A percentile compares a stretch with the other conserved stretches of the same genome.
phyloP scores from a whole-genome alignment of 495 filamentous ascomycete species.

The Penicillium paradoxum region DNA sequence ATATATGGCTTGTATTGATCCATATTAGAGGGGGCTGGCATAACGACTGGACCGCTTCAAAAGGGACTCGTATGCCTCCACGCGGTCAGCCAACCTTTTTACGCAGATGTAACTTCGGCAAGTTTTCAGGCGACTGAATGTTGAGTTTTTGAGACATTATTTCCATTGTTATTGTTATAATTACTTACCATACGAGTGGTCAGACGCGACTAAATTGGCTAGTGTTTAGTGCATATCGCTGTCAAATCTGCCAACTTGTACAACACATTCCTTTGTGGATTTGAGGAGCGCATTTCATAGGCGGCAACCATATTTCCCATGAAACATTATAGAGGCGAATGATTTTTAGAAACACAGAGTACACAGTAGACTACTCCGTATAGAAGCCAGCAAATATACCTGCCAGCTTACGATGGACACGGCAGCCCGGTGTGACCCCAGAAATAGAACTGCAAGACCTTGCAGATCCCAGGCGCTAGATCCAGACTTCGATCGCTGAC shows the following conservation, averaged over 20 bases:
- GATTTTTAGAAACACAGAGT: background rate
- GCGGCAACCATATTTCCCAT: no score
- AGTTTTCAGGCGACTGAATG: background rate
- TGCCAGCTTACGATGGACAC: conserved; percentile 16
- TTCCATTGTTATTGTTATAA: background rate
- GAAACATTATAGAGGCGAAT: background rate
- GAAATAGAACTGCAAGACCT: conserved; percentile 25
- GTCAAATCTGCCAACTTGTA: background rate
- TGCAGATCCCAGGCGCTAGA: conserved; percentile 23
- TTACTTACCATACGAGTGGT: background rate
- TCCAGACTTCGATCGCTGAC: conserved; percentile 3
- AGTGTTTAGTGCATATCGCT: conserved; percentile 5
- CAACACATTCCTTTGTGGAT: background rate
- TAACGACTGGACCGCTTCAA: background rate
- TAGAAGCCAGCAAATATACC: background rate
- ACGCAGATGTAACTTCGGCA: background rate
- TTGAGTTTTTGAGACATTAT: background rate
- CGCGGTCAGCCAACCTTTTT: conserved; percentile 9
- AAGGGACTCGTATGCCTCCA: conserved; percentile 18
- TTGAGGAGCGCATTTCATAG: no score
- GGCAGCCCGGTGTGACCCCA: conserved; percentile 20
- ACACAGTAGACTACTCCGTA: no score
- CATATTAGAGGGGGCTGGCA: background rate
- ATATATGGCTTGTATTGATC: background rate
- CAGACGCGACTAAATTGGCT: background rate